A percentile compares a stretch with the other conserved stretches of the same genome.
Conservation (phyloP, 2,329 filamentous ascomycete species). For the Aspergillus quadrilineatus region DNA sequence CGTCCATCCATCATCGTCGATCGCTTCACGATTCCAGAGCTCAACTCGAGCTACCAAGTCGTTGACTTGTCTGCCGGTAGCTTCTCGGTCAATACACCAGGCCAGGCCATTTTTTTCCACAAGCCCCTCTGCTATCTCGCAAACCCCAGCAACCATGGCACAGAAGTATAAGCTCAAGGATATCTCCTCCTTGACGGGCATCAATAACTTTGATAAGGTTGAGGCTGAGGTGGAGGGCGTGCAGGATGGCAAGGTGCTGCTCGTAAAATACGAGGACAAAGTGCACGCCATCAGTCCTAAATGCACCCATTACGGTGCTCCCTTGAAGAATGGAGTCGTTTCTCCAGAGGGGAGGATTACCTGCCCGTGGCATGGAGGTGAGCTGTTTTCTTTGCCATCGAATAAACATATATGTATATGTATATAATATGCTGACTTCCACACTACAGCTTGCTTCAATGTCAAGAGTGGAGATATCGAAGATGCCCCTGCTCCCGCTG, state of each 20-base stretch:
- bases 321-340: constrained; percentile 80
- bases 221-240: constrained; percentile 91
- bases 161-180: constrained; percentile 64
- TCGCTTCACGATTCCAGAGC: not conserved
- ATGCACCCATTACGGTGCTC: constrained; percentile 90
- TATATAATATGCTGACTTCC: not conserved
- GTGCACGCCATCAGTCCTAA: constrained; percentile 78
- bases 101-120: constrained; percentile 11
- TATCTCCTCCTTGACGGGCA: constrained; percentile 64
- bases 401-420: too few relatives aligned
- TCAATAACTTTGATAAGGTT: constrained; percentile 78
- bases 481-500: constrained; percentile 85
- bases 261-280: constrained; percentile 74
- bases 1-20: constrained; percentile 18
- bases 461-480: constrained; percentile 87
- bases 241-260: constrained; percentile 78
- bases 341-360: constrained; percentile 79
- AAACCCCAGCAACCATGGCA: constrained; percentile 30
- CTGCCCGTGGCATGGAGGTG: constrained; percentile 95
- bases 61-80: constrained; percentile 3
- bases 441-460: constrained; percentile 80
- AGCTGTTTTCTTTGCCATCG: constrained; percentile 25
- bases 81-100: not conserved
- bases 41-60: not conserved
- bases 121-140: not conserved